These are phyloP conservation scores for Floccularia luteovirens DNA, from an alignment of 768 basidiomycete species.

Conservation along the genomic window DNA sequence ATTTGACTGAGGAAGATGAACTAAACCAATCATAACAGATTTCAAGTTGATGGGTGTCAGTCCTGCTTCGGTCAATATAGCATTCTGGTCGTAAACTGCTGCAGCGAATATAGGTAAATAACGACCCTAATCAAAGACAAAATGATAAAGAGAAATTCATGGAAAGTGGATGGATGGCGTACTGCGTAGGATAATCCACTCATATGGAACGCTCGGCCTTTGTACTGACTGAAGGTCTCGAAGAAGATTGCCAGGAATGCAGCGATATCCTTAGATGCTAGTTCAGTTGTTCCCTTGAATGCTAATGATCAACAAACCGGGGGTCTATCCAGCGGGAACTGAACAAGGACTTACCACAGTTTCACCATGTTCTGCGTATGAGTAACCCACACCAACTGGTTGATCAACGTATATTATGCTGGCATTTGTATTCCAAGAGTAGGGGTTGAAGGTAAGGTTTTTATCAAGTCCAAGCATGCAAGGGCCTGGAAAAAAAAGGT, in stretches of 20 bases:
- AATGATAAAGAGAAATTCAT: background rate
- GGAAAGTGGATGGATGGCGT: constrained; percentile 12
- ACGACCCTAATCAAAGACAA: constrained; percentile 36
- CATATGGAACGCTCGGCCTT: constrained; percentile 59
- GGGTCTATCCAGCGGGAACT: background rate
- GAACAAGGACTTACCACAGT: constrained; percentile 30
- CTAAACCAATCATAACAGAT: constrained; percentile 63
- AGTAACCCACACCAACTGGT: constrained; percentile 54
- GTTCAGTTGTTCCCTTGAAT: constrained; percentile 49
- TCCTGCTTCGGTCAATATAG: constrained; percentile 40
- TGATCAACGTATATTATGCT: constrained; percentile 61
- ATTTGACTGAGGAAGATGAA: background rate
- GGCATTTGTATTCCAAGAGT: constrained; percentile 64
- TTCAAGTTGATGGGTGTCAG: constrained; percentile 56
- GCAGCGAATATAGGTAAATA: constrained; percentile 73
- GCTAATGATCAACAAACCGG: background rate
- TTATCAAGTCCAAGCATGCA: constrained; percentile 52
- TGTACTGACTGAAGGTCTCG: constrained; percentile 64
- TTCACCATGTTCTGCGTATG: constrained; percentile 59
- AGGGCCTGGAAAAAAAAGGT: constrained; percentile 36
- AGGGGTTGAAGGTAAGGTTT: constrained; percentile 44
- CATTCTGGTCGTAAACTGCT: constrained; percentile 70
- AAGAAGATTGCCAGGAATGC: constrained; percentile 70
- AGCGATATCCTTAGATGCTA: constrained; percentile 64
- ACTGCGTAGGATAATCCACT: constrained; percentile 77